A percentile compares a stretch with the other conserved stretches of the same genome.
Conservation (phyloP, 169 alveolate species). For the Theileria equi region DNA sequence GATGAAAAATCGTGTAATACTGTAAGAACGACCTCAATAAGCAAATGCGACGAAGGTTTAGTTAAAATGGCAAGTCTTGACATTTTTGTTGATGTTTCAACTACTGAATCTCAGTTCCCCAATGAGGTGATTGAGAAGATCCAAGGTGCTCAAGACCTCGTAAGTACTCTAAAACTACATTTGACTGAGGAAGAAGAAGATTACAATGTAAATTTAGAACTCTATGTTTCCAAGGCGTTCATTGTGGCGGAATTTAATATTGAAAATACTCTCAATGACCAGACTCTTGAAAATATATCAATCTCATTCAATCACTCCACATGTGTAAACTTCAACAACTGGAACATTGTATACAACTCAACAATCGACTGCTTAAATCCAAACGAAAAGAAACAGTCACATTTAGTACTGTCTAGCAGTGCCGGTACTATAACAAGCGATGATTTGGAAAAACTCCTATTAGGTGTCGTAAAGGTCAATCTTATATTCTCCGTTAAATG, state of each 20-base stretch:
- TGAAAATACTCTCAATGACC: constrained; percentile 73
- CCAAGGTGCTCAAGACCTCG: neutral
- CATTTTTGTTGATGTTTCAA: no score
- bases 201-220: constrained; percentile 68
- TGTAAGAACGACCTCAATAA: no score
- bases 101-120: no score
- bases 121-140: neutral
- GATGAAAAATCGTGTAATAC: no score
- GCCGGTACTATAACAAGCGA: neutral
- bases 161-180: constrained; percentile 48
- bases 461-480: constrained; percentile 45
- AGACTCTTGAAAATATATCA: constrained; percentile 57
- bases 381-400: constrained; percentile 42
- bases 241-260: constrained; percentile 73
- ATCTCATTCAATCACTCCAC: constrained; percentile 29
- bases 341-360: constrained; percentile 22
- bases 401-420: constrained; percentile 25
- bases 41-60: no score
- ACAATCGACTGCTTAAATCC: constrained; percentile 32
- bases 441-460: constrained; percentile 8
- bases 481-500: constrained; percentile 29
- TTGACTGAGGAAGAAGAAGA: constrained; percentile 84
- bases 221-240: constrained; percentile 56
- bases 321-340: constrained; percentile 23
- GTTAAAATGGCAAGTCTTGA: no score